Percentiles rank a stretch among this genome's conserved stretches.
These are phyloP conservation scores for Alternaria brassicae DNA, from an alignment of 2,329 filamentous ascomycete genomes.

Conservation along the genomic window DNA sequence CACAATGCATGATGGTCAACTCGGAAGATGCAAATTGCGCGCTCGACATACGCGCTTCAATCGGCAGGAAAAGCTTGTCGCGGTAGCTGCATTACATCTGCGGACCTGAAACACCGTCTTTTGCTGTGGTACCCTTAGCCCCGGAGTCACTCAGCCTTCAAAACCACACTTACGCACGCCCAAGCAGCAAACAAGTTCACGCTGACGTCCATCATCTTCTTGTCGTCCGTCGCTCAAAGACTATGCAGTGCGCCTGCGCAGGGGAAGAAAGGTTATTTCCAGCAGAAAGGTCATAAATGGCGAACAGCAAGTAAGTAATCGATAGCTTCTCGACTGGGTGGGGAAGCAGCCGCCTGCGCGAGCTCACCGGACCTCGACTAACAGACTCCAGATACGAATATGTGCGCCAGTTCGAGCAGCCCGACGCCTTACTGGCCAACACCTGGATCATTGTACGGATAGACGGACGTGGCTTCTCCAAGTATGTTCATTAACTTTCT, in stretches of 20 bases:
- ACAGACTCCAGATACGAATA: conserved; percentile 79
- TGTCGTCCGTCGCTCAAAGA: conserved; percentile 2
- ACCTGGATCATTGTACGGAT: conserved; percentile 96
- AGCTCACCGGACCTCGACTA: conserved; percentile 18
- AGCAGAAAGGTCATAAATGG: conserved; percentile 22
- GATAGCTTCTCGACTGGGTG: conserved; percentile 7
- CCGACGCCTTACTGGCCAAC: conserved; percentile 80
- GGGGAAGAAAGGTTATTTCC: neutral
- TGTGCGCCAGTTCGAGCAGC: conserved; percentile 86
- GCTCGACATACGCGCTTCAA: conserved; percentile 14
- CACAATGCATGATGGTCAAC: conserved; percentile 17
- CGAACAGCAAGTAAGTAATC: conserved; percentile 35
- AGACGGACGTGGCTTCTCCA: conserved; percentile 93
- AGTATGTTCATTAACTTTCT: conserved; percentile 60
- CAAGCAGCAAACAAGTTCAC: conserved; percentile 10
- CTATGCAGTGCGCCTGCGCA: conserved; percentile 27
- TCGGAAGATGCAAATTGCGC: conserved; percentile 14
- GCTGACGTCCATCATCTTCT: conserved; percentile 11
- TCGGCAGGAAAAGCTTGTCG: conserved; percentile 18
- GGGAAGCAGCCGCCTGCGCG: conserved; percentile 14
- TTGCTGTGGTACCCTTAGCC: conserved; percentile 20
- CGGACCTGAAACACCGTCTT: conserved; percentile 27
- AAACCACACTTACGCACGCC: conserved; percentile 24
- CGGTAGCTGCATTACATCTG: conserved; percentile 28
- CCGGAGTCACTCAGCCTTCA: conserved; percentile 16